phyloP scores from a whole-genome alignment of 768 basidiomycete genomes.

The Pisolithus microcarpus region DNA sequence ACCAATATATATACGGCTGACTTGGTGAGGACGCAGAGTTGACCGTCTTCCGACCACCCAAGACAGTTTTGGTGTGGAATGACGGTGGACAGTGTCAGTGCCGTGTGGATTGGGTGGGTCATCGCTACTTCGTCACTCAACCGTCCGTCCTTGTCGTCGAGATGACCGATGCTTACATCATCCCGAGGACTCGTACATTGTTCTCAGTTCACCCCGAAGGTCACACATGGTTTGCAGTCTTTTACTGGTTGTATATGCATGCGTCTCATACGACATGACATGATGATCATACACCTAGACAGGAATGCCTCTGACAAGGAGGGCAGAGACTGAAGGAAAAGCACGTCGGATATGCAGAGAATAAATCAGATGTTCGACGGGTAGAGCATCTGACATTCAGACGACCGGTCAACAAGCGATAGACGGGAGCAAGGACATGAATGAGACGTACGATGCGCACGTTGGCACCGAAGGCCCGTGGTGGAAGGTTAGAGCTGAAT shows the following conservation, averaged over 20 bases:
- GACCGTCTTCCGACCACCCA: conserved; percentile 74
- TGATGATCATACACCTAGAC: conserved; percentile 9
- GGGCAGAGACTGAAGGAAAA: conserved; percentile 17
- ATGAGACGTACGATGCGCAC: conserved; percentile 72
- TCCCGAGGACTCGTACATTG: not conserved
- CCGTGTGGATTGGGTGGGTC: conserved; percentile 34
- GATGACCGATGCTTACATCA: not conserved
- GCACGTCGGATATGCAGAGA: conserved; percentile 11
- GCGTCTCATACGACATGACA: conserved; percentile 17
- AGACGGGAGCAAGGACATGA: conserved; percentile 1
- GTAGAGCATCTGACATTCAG: conserved; percentile 70
- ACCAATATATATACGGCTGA: conserved; percentile 66
- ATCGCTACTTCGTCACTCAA: not conserved
- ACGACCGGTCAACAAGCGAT: not conserved
- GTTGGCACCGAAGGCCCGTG: conserved; percentile 87
- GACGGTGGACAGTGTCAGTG: conserved; percentile 52
- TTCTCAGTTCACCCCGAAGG: no score
- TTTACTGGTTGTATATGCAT: conserved; percentile 8
- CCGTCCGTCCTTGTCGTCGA: not conserved
- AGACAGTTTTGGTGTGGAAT: conserved; percentile 49
- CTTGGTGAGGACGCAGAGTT: conserved; percentile 60
- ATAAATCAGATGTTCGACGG: conserved; percentile 68
- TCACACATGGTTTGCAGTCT: not conserved
- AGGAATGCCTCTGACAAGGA: not conserved
- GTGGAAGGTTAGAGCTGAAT: conserved; percentile 92